A percentile compares a stretch with the other conserved stretches of the same genome.
Conservation (phyloP, 805 yeast species). For the Pichia californica region DNA sequence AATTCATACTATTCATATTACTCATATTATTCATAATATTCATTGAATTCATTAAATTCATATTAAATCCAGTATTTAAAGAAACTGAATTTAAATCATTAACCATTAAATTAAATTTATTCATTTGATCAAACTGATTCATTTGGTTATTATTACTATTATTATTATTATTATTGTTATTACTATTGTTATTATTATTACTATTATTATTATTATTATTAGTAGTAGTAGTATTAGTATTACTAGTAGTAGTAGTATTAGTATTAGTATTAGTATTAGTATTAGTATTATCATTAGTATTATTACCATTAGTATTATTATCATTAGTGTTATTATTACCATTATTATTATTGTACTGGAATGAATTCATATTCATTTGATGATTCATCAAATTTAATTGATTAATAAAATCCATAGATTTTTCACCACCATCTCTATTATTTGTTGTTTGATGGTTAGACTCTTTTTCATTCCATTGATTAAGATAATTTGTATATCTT, state of each 20-base stretch:
- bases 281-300: too few species aligned
- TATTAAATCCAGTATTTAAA: not conserved
- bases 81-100: not conserved
- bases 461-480: not conserved
- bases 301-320: too few species aligned
- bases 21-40: not conserved
- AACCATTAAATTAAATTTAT: not conserved
- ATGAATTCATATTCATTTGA: too few species aligned
- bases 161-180: not conserved
- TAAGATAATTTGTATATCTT: not conserved
- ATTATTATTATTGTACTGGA: too few species aligned
- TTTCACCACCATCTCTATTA: not conserved
- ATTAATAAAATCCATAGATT: not conserved
- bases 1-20: slow-evolving; percentile 2
- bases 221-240: too few species aligned
- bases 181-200: too few species aligned
- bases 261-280: too few species aligned
- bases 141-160: not conserved
- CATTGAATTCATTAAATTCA: not conserved
- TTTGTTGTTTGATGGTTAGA: too few species aligned
- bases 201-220: too few species aligned
- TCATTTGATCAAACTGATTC: slow-evolving; percentile 2
- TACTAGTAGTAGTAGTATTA: too few species aligned
- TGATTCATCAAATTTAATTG: too few species aligned
- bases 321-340: too few species aligned